Evolutionary conservation across 148 eudicot species (phyloP).

Genomic region (Pouteria glomerata): DNA sequence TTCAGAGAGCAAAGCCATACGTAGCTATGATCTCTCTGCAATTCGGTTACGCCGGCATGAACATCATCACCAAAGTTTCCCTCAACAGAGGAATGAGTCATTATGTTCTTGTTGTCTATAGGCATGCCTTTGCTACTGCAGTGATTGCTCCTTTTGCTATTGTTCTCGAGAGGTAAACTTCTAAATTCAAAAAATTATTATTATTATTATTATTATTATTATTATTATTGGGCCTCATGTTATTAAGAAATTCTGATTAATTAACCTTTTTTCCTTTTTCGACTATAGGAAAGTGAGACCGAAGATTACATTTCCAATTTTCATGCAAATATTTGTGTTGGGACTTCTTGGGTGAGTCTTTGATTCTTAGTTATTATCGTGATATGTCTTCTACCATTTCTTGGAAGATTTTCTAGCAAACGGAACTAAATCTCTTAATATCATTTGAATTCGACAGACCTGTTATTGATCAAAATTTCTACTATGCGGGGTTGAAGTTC

Average conservation of each 20-base stretch:
- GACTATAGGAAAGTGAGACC: slow-evolving; percentile 66
- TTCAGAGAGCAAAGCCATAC: slow-evolving; percentile 58
- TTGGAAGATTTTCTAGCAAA: neutral
- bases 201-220: too few species aligned
- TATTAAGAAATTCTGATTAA: neutral
- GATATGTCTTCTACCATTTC: too few species aligned
- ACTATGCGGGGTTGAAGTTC: slow-evolving; percentile 82
- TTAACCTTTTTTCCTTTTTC: neutral
- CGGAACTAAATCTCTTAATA: neutral
- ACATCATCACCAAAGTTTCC: slow-evolving; percentile 77
- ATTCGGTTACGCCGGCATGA: slow-evolving; percentile 82
- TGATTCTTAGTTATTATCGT: neutral
- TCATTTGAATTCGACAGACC: slow-evolving; percentile 39
- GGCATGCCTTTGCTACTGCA: slow-evolving; percentile 79
- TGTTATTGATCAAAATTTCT: slow-evolving; percentile 89
- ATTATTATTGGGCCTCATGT: too few species aligned
- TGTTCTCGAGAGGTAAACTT: slow-evolving; percentile 56
- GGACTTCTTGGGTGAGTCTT: slow-evolving; percentile 82
- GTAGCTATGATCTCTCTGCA: slow-evolving; percentile 65
- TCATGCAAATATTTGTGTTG: slow-evolving; percentile 66
- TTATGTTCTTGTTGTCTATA: slow-evolving; percentile 70
- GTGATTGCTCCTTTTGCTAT: slow-evolving; percentile 83
- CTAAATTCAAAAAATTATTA: too few species aligned
- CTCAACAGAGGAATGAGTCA: slow-evolving; percentile 88
- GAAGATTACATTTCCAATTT: slow-evolving; percentile 60